Evolutionary conservation across 768 basidiomycete genomes (phyloP).

Genomic region (Astraeus odoratus): DNA sequence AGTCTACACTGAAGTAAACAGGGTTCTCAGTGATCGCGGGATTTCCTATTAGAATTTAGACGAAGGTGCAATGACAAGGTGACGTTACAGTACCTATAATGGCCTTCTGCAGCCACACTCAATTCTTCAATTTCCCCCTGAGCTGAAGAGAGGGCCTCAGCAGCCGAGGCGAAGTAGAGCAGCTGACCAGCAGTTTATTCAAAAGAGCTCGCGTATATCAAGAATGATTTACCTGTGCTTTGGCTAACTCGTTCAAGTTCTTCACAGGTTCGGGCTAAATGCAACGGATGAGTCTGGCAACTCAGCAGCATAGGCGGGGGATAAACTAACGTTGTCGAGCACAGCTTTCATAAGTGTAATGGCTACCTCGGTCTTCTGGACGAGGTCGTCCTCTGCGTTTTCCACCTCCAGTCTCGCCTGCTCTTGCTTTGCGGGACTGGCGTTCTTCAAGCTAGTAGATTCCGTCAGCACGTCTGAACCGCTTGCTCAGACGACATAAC

Average conservation of each 20-base stretch:
- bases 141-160: slow-evolving; percentile 72
- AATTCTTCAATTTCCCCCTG: slow-evolving; percentile 94
- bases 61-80: neutral
- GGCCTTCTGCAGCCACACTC: slow-evolving; percentile 87
- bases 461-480: neutral
- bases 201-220: neutral
- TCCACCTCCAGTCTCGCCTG: slow-evolving; percentile 88
- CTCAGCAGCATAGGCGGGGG: neutral
- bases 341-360: slow-evolving; percentile 98
- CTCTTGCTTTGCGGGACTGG: slow-evolving; percentile 73
- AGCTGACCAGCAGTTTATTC: slow-evolving; percentile 37
- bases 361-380: slow-evolving; percentile 96
- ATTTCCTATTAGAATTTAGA: slow-evolving; percentile 50
- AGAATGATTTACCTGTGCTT: slow-evolving; percentile 60
- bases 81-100: slow-evolving; percentile 62
- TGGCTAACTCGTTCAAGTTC: slow-evolving; percentile 86
- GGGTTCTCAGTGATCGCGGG: slow-evolving; percentile 78
- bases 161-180: slow-evolving; percentile 65
- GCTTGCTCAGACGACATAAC: slow-evolving; percentile 19
- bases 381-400: slow-evolving; percentile 92
- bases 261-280: slow-evolving; percentile 91
- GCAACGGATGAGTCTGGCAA: neutral
- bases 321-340: slow-evolving; percentile 77
- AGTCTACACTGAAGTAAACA: neutral
- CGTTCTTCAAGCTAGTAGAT: slow-evolving; percentile 63